Evolutionary conservation across 2,329 filamentous ascomycete genomes (phyloP).

Genomic region (Exophiala lecanii-corni): DNA sequence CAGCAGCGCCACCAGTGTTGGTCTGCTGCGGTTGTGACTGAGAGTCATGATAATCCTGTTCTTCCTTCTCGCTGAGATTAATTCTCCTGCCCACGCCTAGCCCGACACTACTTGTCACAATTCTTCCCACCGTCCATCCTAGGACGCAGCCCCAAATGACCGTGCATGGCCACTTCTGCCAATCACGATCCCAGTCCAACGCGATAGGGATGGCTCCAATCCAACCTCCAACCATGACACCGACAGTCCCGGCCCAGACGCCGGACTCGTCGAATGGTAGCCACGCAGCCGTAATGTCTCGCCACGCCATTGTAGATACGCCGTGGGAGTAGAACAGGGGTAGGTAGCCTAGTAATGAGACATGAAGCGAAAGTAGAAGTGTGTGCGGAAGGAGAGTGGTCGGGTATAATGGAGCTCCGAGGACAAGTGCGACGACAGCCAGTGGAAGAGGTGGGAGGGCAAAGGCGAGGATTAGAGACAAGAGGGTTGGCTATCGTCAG

Average conservation of each 20-base stretch:
- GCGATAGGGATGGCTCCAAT: conserved; percentile 91
- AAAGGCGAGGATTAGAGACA: conserved; percentile 60
- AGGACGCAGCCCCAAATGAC: conserved; percentile 77
- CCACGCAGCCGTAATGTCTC: conserved; percentile 61
- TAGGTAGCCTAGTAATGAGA: conserved; percentile 71
- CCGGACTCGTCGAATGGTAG: conserved; percentile 67
- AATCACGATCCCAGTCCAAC: conserved; percentile 96
- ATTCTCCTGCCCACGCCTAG: conserved; percentile 24
- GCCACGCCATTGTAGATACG: conserved; percentile 67
- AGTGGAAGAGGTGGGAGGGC: conserved; percentile 53
- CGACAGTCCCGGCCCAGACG: conserved; percentile 77
- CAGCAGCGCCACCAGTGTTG: no score
- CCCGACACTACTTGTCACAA: conserved; percentile 16
- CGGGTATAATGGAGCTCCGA: conserved; percentile 70
- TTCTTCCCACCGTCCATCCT: conserved; percentile 64
- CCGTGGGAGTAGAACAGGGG: conserved; percentile 84
- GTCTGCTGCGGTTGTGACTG: no score
- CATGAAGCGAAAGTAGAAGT: conserved; percentile 71
- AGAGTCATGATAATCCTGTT: no score
- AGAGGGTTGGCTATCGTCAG: conserved; percentile 19
- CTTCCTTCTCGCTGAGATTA: conserved; percentile 25
- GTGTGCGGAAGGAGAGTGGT: conserved; percentile 78
- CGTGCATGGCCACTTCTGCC: conserved; percentile 97
- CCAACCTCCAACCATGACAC: conserved; percentile 78
- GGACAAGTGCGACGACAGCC: conserved; percentile 62